These are phyloP conservation scores for Fraxinus dipetala DNA, from an alignment of 305 asterid genomes.

Conservation along the genomic window DNA sequence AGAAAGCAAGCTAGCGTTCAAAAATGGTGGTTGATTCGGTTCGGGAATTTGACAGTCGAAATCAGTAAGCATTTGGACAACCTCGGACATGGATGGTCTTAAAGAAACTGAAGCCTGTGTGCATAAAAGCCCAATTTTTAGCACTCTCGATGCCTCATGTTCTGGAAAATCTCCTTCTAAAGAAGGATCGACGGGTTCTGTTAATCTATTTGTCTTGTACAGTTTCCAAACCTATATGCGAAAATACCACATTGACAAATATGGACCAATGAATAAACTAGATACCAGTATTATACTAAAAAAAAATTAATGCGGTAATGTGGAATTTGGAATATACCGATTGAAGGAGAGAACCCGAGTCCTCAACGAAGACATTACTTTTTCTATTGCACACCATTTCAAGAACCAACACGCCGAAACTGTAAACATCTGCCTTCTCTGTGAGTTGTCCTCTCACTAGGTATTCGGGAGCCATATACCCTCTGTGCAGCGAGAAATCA, in stretches of 20 bases:
- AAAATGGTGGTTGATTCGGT: constrained; percentile 42
- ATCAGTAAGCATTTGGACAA: constrained; percentile 30
- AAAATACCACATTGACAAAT: background rate
- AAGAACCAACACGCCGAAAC: constrained; percentile 80
- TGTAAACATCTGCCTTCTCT: constrained; percentile 86
- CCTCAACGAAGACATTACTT: constrained; percentile 64
- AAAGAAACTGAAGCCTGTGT: constrained; percentile 35
- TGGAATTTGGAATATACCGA: constrained; percentile 34
- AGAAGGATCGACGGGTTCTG: constrained; percentile 31
- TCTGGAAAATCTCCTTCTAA: constrained; percentile 27
- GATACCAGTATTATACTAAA: background rate
- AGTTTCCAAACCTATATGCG: constrained; percentile 39
- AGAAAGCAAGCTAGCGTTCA: constrained; percentile 24
- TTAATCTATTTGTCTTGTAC: constrained; percentile 22
- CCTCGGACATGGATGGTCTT: constrained; percentile 46
- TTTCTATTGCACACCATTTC: constrained; percentile 70
- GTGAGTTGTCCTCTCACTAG: constrained; percentile 87
- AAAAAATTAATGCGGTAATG: background rate
- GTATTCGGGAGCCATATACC: constrained; percentile 97
- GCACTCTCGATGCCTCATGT: constrained; percentile 27
- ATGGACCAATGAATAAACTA: background rate
- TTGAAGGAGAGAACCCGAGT: constrained; percentile 69
- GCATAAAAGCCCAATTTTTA: constrained; percentile 39
- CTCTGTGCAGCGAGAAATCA: constrained; percentile 44
- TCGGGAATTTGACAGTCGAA: constrained; percentile 17